A percentile compares a stretch with the other conserved stretches of the same genome.
These are phyloP conservation scores for Linanthus parryae DNA, from an alignment of 148 eudicot genomes.

Conservation along the genomic window DNA sequence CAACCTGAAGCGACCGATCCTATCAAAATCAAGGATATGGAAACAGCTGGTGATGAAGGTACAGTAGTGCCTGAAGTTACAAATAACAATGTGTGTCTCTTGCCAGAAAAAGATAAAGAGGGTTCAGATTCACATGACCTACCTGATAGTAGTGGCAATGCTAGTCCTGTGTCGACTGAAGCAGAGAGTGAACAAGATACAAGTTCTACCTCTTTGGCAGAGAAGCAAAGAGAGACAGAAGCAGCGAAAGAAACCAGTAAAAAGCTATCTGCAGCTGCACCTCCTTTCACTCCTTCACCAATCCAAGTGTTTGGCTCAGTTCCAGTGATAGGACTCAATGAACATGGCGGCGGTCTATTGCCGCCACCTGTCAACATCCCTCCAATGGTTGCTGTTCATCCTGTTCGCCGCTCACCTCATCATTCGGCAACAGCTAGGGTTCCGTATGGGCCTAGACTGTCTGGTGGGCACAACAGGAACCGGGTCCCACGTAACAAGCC, in stretches of 20 bases:
- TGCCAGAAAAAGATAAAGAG: conserved; percentile 12
- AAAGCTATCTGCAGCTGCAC: conserved; percentile 89
- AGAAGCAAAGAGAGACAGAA: conserved; percentile 46
- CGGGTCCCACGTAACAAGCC: conserved; percentile 56
- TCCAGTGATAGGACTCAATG: conserved; percentile 50
- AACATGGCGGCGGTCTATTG: conserved; percentile 68
- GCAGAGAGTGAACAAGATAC: conserved; percentile 27
- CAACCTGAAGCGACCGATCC: conserved; percentile 9
- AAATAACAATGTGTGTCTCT: conserved; percentile 1
- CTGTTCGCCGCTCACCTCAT: conserved; percentile 80
- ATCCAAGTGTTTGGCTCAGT: conserved; percentile 60
- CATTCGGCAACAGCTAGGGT: conserved; percentile 94
- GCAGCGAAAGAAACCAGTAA: conserved; percentile 53
- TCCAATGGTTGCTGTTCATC: conserved; percentile 61
- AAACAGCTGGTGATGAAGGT: conserved; percentile 15
- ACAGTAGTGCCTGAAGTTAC: conserved; percentile 11
- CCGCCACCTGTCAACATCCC: conserved; percentile 79
- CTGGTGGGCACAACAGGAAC: conserved; percentile 67
- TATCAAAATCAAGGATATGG: conserved; percentile 13
- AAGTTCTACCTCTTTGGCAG: conserved; percentile 23
- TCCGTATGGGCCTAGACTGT: conserved; percentile 88
- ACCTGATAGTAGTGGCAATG: conserved; percentile 2
- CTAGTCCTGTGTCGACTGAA: conserved; percentile 20
- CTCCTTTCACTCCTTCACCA: conserved; percentile 76
- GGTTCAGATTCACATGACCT: background rate